Evolutionary conservation across 2,329 filamentous ascomycete species (phyloP), one percentile per base, ranked within the genome.

Genomic region (Geosmithia morbida): DNA sequence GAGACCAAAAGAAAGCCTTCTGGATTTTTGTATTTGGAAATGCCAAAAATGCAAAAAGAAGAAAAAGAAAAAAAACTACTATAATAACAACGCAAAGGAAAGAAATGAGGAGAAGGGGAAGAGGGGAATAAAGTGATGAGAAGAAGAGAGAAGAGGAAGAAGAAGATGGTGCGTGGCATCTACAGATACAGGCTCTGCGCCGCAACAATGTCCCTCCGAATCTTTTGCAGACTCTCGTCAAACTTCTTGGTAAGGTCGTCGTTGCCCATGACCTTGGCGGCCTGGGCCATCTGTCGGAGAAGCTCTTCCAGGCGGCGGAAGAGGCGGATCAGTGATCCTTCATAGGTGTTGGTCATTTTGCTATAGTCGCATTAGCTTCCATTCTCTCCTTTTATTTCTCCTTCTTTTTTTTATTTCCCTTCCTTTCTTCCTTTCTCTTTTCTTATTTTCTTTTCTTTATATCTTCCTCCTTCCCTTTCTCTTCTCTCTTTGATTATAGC

Each of bases 311-410:
- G 73, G 18, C 92, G 85, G 48, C 92, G 85, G 79, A 98, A 98
- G 40, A 96, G 80, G 45, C 92, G 87, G 56, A 98, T 97, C 51
- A 98, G 71, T 49, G 87, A 96, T 50, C 92, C 92, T 69, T 98
- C 92, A 65, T 96, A 98, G 26, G 90, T 87, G 57, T 96, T 90
- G 26, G 92, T 97, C 89, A 98, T 96, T 87, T 94, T 94, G 68
- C 90, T 94, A 52, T 7, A 44, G 22, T 44, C 46, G 29, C 45
- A 49, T 41, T 40, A 19, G 43, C 29, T 29, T 26, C 7, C 14
- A 41, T 16, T n/a, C n/a, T n/a, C n/a, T n/a, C n/a, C 14, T 16
- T 11, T 16, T 40, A 11, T 40, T 5, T 40, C 11, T 13, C 13
- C 13, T 26, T 26, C 22, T 4, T 41, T 5, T 5, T 6, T 5